A percentile compares a stretch with the other conserved stretches of the same genome.
Evolutionary conservation across 2,329 filamentous ascomycete species (phyloP).

Genomic region (Teratosphaeriaceae sp.): DNA sequence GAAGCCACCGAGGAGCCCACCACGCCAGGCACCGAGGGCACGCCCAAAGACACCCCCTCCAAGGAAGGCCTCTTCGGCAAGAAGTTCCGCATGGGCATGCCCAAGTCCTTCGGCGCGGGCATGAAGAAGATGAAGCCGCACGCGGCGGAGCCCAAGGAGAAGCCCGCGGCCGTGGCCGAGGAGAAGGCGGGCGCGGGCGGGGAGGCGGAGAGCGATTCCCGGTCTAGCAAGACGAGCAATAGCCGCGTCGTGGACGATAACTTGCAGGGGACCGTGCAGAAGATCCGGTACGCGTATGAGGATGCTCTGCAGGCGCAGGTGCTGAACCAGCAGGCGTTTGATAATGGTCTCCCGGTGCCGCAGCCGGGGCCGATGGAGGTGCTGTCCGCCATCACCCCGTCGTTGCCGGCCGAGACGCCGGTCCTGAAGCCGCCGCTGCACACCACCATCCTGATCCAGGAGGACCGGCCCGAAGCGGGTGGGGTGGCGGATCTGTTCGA

Average conservation of each 20-base stretch:
- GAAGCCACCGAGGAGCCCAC: slow-evolving; percentile 29
- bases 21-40: slow-evolving; percentile 43
- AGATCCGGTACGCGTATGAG: slow-evolving; percentile 68
- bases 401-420: slow-evolving; percentile 66
- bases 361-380: slow-evolving; percentile 37
- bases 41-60: slow-evolving; percentile 44
- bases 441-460: slow-evolving; percentile 58
- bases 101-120: slow-evolving; percentile 57
- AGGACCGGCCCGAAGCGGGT: slow-evolving; percentile 56
- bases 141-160: no score
- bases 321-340: slow-evolving; percentile 23
- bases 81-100: slow-evolving; percentile 71
- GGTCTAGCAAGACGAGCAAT: slow-evolving; percentile 50
- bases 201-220: slow-evolving; percentile 49
- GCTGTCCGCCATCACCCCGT: slow-evolving; percentile 61
- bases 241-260: slow-evolving; percentile 71
- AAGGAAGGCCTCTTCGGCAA: slow-evolving; percentile 64
- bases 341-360: slow-evolving; percentile 26
- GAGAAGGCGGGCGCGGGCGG: no score
- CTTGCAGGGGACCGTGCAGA: slow-evolving; percentile 65
- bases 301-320: slow-evolving; percentile 51
- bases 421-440: slow-evolving; percentile 64
- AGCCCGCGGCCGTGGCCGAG: slow-evolving; percentile 67
- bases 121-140: slow-evolving; percentile 90
- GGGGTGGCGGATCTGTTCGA: slow-evolving; percentile 80